Evolutionary conservation across 2,329 filamentous ascomycete genomes (phyloP), one percentile per base, ranked within the genome.

Genomic region (Claviceps sp.): DNA sequence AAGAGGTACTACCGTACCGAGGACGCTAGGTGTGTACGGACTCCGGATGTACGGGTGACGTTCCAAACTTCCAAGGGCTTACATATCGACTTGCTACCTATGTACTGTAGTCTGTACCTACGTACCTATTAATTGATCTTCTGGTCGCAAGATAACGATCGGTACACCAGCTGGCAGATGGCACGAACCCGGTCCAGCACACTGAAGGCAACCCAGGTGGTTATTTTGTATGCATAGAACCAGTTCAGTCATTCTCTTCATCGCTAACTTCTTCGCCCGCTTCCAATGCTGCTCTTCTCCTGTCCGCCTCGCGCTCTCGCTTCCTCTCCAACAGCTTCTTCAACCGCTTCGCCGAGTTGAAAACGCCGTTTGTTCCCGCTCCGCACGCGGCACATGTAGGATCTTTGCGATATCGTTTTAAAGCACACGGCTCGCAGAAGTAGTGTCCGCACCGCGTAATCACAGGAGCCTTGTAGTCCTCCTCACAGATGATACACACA

Each of bases 391-490:
- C 88, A 66, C 93, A 97, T 2, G 80, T 81, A 4, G 90, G 90
- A 60, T 90, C 88, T 63, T 88, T 93, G 56, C 86, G 77, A 65
- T 96, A 97, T 57, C 90, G 72, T 64, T 86, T 82, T 60, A 97
- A 72, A 26, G 93, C 93, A 67, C 93, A 98, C 1, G 78, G 75
- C 66, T 96, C 86, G 65, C 93, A 98, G 63, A 97, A 97, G 67
- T 97, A 97, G 66, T 98, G 93, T 0, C 88, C 86, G 59, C 93
- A 98, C 58, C 88, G 85, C 13, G 93, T 97, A 24, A 91, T 72
- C 13, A 97, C 79, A 0, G 93, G 91, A 53, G 79, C 76, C 60
- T 81, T 85, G 68, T 95, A 96, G 1, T 82, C 68, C 40, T 81
- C 78, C 60, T 84, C 82, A 73, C 90, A 96, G 55, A 95, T 88